A percentile compares a stretch with the other conserved stretches of the same genome.
Conservation (phyloP, 2,329 filamentous ascomycete genomes). For the Rhynchosporium secalis region DNA sequence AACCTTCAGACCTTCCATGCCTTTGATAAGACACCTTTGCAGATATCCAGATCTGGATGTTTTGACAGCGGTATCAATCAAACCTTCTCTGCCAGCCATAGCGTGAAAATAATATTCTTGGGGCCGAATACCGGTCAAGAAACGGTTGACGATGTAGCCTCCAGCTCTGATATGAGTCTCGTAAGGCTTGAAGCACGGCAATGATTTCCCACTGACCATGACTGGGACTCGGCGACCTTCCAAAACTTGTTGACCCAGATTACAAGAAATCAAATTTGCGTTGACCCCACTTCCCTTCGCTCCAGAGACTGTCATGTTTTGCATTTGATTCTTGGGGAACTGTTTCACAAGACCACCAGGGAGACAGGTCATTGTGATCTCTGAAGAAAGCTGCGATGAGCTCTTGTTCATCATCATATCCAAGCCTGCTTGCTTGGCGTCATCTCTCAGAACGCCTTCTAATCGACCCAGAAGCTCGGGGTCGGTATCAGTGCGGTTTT, state of each 20-base stretch:
- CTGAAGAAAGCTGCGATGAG: conserved; percentile 70
- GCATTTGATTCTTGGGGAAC: conserved; percentile 98
- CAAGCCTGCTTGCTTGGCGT: conserved; percentile 86
- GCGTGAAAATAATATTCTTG: conserved; percentile 99
- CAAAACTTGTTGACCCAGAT: conserved; percentile 92
- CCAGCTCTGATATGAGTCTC: conserved; percentile 87
- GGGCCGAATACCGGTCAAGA: conserved; percentile 94
- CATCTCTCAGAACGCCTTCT: conserved; percentile 87
- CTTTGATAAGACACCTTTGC: conserved; percentile 96
- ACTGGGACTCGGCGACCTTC: conserved; percentile 92
- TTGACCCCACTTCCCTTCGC: conserved; percentile 94
- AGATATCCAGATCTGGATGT: conserved; percentile 96
- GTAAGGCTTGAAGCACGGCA: conserved; percentile 91
- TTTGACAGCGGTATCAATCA: conserved; percentile 99
- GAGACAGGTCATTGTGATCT: conserved; percentile 76
- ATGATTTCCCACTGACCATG: conserved; percentile 96
- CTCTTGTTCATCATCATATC: conserved; percentile 81
- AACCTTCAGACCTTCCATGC: conserved; percentile 91
- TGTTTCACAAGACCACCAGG: conserved; percentile 82
- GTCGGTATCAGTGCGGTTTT: conserved; percentile 61
- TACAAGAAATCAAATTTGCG: conserved; percentile 95
- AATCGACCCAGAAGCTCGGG: conserved; percentile 74
- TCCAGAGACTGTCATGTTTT: conserved; percentile 95
- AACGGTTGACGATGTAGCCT: conserved; percentile 92
- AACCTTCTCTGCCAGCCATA: conserved; percentile 96